Percentiles rank a stretch among this genome's conserved stretches.
These are phyloP conservation scores for Themeda triandra DNA, from an alignment of 176 grass and related monocot species.

Conservation along the genomic window DNA sequence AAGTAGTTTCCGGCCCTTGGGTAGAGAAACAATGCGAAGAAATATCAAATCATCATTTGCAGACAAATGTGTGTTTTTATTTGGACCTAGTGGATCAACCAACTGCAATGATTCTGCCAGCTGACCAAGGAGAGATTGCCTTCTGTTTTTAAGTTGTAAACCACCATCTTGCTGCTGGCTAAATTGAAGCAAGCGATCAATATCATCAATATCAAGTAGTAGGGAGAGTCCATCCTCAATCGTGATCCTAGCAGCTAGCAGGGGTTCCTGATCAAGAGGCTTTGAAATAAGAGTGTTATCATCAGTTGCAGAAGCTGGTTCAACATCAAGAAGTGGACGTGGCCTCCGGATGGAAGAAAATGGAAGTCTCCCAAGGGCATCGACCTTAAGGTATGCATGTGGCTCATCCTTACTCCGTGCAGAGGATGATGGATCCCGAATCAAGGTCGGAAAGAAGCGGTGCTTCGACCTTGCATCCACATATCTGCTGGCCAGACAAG, in stretches of 20 bases:
- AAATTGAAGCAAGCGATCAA: slow-evolving; percentile 71
- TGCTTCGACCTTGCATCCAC: slow-evolving; percentile 47
- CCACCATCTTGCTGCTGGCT: slow-evolving; percentile 67
- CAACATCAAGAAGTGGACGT: slow-evolving; percentile 82
- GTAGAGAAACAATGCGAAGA: slow-evolving; percentile 71
- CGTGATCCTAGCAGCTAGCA: slow-evolving; percentile 82
- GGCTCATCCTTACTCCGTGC: slow-evolving; percentile 64
- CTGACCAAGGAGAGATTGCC: slow-evolving; percentile 56
- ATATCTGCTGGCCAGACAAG: slow-evolving; percentile 71
- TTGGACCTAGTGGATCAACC: slow-evolving; percentile 67
- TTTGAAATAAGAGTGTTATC: slow-evolving; percentile 41
- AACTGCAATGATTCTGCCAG: slow-evolving; percentile 74
- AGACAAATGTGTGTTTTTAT: slow-evolving; percentile 34
- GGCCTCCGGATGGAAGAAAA: slow-evolving; percentile 83
- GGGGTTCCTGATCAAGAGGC: slow-evolving; percentile 76
- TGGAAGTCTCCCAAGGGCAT: slow-evolving; percentile 82
- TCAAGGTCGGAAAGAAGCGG: slow-evolving; percentile 70
- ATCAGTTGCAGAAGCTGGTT: slow-evolving; percentile 39
- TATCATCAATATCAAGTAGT: slow-evolving; percentile 82
- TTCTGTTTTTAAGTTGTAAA: slow-evolving; percentile 54
- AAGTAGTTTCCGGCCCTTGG: slow-evolving; percentile 77
- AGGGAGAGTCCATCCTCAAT: slow-evolving; percentile 79
- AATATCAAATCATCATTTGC: slow-evolving; percentile 68
- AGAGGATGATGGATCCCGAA: slow-evolving; percentile 49
- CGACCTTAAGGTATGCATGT: slow-evolving; percentile 85